Evolutionary conservation across 164 flowering plant genomes (phyloP).

Genomic region (Tinospora cordifolia): DNA sequence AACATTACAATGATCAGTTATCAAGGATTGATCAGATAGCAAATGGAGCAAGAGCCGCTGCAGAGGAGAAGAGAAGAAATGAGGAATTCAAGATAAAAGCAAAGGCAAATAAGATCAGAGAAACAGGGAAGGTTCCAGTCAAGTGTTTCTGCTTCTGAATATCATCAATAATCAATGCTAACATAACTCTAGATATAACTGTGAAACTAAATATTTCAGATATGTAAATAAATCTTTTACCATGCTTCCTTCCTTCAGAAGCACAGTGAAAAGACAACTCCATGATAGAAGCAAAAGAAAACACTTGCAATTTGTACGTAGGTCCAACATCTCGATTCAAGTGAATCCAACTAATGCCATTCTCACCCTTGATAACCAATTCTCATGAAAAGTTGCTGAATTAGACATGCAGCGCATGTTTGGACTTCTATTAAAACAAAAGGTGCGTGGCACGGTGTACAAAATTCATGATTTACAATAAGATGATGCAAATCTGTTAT

Average conservation of each 20-base stretch:
- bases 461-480: background rate
- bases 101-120: conserved; percentile 46
- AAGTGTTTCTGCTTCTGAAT: conserved; percentile 48
- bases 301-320: background rate
- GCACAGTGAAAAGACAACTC: background rate
- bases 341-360: background rate
- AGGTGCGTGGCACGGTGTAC: background rate
- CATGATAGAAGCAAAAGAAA: background rate
- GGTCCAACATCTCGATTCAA: background rate
- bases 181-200: background rate
- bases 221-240: conserved; percentile 1
- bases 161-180: background rate
- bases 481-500: background rate
- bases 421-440: background rate
- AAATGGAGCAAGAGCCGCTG: conserved; percentile 43
- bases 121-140: conserved; percentile 35
- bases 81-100: conserved; percentile 50
- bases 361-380: background rate
- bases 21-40: conserved; percentile 51
- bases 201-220: background rate
- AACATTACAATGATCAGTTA: conserved; percentile 38
- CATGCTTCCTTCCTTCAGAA: background rate
- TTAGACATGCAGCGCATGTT: background rate
- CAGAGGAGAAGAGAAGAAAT: conserved; percentile 45
- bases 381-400: background rate